Conservation (phyloP, 768 basidiomycete species). For the Trametes gibbosa region DNA sequence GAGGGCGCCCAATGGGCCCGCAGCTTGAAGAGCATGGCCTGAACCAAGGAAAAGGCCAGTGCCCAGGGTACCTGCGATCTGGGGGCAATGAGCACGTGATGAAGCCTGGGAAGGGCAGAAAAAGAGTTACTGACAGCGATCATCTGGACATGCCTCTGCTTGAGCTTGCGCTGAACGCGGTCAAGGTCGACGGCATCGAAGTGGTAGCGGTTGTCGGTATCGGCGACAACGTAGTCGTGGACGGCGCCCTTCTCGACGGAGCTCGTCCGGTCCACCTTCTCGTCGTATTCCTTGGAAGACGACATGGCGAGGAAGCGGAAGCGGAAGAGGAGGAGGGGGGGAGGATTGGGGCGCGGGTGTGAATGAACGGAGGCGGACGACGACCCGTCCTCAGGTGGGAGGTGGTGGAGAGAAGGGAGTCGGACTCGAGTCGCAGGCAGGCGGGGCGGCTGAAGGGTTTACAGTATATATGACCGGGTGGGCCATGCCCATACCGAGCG, state of each 20-base stretch:
- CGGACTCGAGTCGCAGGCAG: background rate
- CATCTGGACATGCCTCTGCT: constrained; percentile 83
- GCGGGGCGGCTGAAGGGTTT: background rate
- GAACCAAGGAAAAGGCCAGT: constrained; percentile 75
- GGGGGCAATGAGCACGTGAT: background rate
- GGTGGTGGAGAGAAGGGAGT: constrained; percentile 11
- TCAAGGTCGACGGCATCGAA: constrained; percentile 67
- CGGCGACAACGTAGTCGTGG: constrained; percentile 24
- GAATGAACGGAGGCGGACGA: constrained; percentile 16
- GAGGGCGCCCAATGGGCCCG: constrained; percentile 67
- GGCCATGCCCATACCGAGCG: background rate
- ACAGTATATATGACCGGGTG: constrained; percentile 16
- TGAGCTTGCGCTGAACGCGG: constrained; percentile 66
- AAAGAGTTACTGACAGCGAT: constrained; percentile 52
- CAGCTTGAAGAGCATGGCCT: constrained; percentile 53
- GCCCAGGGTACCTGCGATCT: constrained; percentile 76
- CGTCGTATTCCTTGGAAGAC: constrained; percentile 20
- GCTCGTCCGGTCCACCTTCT: constrained; percentile 21
- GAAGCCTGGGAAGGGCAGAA: background rate
- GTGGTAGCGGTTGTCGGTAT: constrained; percentile 31
- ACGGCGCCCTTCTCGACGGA: constrained; percentile 29
- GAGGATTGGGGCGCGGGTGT: background rate
- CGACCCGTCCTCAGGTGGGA: constrained; percentile 4
- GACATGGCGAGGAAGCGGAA: constrained; percentile 1
- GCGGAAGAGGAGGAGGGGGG: background rate